Base-by-base conservation (phyloP, 2,329 filamentous ascomycete genomes). In the Keithomyces neogunnii region DNA sequence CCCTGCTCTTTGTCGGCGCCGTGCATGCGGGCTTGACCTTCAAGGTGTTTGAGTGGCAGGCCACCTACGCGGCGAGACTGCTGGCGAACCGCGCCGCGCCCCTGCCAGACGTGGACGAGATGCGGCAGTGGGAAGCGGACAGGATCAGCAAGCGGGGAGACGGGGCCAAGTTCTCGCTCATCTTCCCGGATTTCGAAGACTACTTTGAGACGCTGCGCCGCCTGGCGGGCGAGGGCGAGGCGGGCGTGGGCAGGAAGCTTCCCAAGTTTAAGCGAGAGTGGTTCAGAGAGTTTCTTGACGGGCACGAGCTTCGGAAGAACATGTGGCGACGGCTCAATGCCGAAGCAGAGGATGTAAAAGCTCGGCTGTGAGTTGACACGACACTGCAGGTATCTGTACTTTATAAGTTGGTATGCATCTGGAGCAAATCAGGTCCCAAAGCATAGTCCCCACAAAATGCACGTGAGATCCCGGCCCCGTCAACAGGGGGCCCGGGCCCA, bases 11-110 rank as follows among this genome's bases (percentile, higher is more conserved):
- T 57, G 69, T 84, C 2, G 81, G 80, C 30, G 81, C 81, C 3
- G 78, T 76, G 0, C 68, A 69, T 1, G 76, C 77, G 0, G 78
- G 78, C 0, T 64, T 87, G 31, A 86, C 83, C 0, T 86, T 87
- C 67, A 84, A 82, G 60, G 74, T 85, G 32, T 85, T 84, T 51
- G 83, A 86, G 65, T 85, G 80, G 79, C 82, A 86, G 59, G 81
- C 81, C 5, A 81, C 85, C 0, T 71, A 80, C 1, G 79, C 76
- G 0, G 82, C 82, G 1, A 69, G 82, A 0, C 63, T 83, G 2
- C 69, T 85, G 0, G 75, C 82, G 0, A 79, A 79, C 0, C 69
- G 78, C 2, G 74, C 73, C 0, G 65, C 57, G 0, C 63, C 85
- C 2, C 83, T 82, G 0, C 56, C 73, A 0, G 28, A 8, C 6